Base-by-base conservation (phyloP, 179 eudicot genomes). In the Amaranthus tricolor region DNA sequence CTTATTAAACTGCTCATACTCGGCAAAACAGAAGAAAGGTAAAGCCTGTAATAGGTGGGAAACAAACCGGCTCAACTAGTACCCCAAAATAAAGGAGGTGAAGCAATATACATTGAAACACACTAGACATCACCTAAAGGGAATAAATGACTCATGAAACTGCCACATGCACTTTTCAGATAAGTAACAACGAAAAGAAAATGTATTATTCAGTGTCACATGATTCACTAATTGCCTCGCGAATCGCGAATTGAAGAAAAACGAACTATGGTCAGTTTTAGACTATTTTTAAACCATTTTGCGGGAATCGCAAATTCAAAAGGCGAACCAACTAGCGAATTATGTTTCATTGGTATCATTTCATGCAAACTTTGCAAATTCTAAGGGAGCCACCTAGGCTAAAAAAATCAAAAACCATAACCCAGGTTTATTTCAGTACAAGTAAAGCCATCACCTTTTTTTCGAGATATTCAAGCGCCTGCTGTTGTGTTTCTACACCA, bases 391-490 rank as follows among this genome's bases (percentile, higher is more conserved):
- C 44, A 48, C 49, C 62, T 54, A 66, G 31, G 51, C 40, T 59
- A 76, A 9, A 2, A 47, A 4, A 31, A 55, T 6, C 49, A 9
- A 62, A 48, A 6, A 43, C 15, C 15, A 47, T 16, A 58, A 24
- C 45, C 50, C 24, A 63, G 24, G 43, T 45, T 19, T 44, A 13
- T 15, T 54, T 9, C 44, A 45, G 60, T 31, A 62, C 47, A 76
- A 55, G 53, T 24, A 55, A 61, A 19, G 43, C 15, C 74, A 15
- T 24, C 40, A 93, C 94, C 94, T 89, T 84, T 62, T 80, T 84
- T 66, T 90, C 95, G 68, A 94, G 96, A 80, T 78, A 94, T 70
- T 87, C 93, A 54, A 94, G 79, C 14, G 98, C 98, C 74, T 94
- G 89, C 16, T 76, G 84, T 69, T 83, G 89, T 60, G 96, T 90